Base-by-base conservation (phyloP, 2,329 filamentous ascomycete species). In the Huntiella savannae region DNA sequence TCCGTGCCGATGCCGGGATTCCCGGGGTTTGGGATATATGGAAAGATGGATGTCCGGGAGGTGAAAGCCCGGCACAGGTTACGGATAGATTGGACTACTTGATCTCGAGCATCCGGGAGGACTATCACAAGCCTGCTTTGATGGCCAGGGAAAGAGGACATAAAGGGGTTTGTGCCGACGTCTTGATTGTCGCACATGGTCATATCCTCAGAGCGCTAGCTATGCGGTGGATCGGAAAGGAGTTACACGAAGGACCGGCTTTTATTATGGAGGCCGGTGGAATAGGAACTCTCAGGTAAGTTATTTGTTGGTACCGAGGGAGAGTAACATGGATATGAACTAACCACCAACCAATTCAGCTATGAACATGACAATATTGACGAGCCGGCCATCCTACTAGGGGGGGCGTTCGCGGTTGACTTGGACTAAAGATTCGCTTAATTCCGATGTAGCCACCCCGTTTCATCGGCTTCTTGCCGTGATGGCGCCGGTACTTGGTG, bases 201-300 rank as follows among this genome's bases (percentile, higher is more conserved):
- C 87, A 94, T 63, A 88, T 94, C 48, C 64, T 95, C 45, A 70
- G 87, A 12, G 83, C 84, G 0, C 85, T 95, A 59, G 86, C 87
- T 5, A 83, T 88, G 67, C 71, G 86, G 32, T 95, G 87, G 87
- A 71, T 78, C 0, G 75, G 76, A 0, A 81, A 81, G 63, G 68
- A 73, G 10, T 65, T 95, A 49, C 71, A 75, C 46, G 78, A 85
- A 43, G 85, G 81, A 5, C 81, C 84, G 35, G 73, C 77, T 4
- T 76, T 95, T 58, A 67, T 94, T 51, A 64, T 95, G n/a, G 87
- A 95, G 59, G 82, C 84, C 4, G 84, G 84, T n/a, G 84, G 82
- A 53, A 77, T 91, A 1, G 83, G 82, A 0, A 82, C 81, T 2
- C 58, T 92, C 54, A 88, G 80, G 77, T 80, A 56, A 57, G 65